Conservation (phyloP, 1,284 basidiomycete genomes). For the Puccinia triticina region DNA sequence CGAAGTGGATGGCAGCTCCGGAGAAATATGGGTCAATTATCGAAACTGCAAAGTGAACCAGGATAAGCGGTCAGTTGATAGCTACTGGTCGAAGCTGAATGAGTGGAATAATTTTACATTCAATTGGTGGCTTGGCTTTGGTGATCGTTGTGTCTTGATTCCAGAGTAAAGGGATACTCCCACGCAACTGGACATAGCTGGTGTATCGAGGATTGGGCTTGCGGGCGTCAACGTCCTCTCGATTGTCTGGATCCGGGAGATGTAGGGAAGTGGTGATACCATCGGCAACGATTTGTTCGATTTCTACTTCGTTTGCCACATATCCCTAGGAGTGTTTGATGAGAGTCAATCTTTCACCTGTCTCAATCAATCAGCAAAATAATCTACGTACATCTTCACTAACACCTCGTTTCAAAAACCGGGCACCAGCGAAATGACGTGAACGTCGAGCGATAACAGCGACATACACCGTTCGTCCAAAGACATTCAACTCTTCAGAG, state of each 20-base stretch:
- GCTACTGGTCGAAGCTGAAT: too few relatives aligned
- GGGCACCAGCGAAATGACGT: slow-evolving; percentile 91
- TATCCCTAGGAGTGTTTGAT: slow-evolving; percentile 70
- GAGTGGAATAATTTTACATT: slow-evolving; percentile 33
- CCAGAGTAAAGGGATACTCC: slow-evolving; percentile 51
- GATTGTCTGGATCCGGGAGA: slow-evolving; percentile 67
- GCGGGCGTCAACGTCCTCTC: slow-evolving; percentile 46
- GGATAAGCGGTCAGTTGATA: background rate
- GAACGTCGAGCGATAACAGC: slow-evolving; percentile 92
- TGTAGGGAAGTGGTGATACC: slow-evolving; percentile 72
- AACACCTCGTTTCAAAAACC: slow-evolving; percentile 91
- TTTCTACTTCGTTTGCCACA: slow-evolving; percentile 98
- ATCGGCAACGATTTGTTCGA: slow-evolving; percentile 96
- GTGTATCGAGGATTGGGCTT: slow-evolving; percentile 47
- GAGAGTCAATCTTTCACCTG: background rate
- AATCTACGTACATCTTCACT: slow-evolving; percentile 73
- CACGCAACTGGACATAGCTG: slow-evolving; percentile 50
- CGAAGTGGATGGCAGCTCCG: slow-evolving; percentile 89
- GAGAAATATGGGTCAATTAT: slow-evolving; percentile 95
- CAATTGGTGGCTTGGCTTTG: slow-evolving; percentile 51
- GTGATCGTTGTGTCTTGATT: slow-evolving; percentile 51
- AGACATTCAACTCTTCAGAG: slow-evolving; percentile 77
- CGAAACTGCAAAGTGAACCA: slow-evolving; percentile 67
- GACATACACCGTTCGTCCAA: slow-evolving; percentile 86
- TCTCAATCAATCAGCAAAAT: background rate